These are phyloP conservation scores for Fraxinus sp. DNA, from an alignment of 305 asterid genomes.

Conservation along the genomic window DNA sequence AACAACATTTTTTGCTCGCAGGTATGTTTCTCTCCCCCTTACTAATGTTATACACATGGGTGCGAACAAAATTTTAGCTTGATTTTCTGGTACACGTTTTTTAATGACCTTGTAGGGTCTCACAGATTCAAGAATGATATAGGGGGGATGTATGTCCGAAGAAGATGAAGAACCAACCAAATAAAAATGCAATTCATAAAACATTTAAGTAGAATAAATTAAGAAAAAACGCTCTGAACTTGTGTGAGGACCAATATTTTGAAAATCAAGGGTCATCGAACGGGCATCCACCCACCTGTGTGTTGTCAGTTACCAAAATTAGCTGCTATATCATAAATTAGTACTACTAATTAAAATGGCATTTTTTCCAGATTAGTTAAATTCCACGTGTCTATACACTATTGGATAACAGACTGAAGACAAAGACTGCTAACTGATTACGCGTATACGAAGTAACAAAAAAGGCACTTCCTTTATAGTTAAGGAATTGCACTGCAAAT, in stretches of 20 bases:
- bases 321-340: background rate
- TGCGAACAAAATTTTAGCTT: background rate
- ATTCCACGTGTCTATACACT: background rate
- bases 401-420: background rate
- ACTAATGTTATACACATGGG: background rate
- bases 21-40: background rate
- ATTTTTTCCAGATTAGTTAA: background rate
- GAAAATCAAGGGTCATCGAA: background rate
- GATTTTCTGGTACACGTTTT: background rate
- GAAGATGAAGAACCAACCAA: background rate
- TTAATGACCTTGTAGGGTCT: background rate
- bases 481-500: background rate
- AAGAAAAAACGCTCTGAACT: background rate
- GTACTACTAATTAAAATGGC: background rate
- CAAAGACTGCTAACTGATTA: background rate
- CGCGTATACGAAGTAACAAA: background rate
- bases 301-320: background rate
- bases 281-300: background rate
- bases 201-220: background rate
- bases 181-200: background rate
- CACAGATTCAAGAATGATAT: background rate
- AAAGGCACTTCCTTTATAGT: background rate
- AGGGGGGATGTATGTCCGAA: background rate
- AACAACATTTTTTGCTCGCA: slow-evolving; percentile 10
- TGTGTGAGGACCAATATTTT: background rate